Conservation (phyloP, 129 eudicot species). For the Flaveria bidentis region DNA sequence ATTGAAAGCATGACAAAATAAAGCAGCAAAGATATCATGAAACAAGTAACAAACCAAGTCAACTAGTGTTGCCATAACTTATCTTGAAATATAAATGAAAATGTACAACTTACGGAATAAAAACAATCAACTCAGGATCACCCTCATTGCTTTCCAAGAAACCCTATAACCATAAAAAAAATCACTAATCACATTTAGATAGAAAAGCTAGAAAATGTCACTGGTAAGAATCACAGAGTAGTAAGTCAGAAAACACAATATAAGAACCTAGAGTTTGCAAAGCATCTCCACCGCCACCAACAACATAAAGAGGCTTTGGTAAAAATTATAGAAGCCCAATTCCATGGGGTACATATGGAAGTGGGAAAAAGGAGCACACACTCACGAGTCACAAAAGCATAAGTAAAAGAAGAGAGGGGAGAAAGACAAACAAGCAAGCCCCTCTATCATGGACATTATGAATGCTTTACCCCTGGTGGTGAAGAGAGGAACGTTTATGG, state of each 20-base stretch:
- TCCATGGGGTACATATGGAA: not conserved
- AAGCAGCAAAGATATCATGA: not conserved
- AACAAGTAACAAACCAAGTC: constrained; percentile 20
- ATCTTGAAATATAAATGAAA: constrained; percentile 1
- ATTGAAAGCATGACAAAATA: not conserved
- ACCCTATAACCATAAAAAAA: constrained; percentile 52
- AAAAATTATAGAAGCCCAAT: not conserved
- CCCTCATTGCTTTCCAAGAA: constrained; percentile 94
- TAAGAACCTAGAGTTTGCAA: not conserved
- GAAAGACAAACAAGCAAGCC: not conserved
- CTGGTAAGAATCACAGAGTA: constrained; percentile 12
- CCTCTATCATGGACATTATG: not conserved
- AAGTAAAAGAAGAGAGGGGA: constrained; percentile 2
- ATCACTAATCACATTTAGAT: constrained; percentile 19
- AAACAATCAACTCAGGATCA: constrained; percentile 92
- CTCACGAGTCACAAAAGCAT: not conserved
- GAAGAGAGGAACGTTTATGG: not conserved
- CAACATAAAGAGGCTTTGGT: not conserved
- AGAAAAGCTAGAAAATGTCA: constrained; percentile 12
- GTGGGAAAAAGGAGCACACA: not conserved
- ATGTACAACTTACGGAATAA: constrained; percentile 74
- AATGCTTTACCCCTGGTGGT: not conserved
- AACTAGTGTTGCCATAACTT: constrained; percentile 5
- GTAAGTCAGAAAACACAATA: not conserved
- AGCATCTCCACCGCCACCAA: not conserved